A percentile compares a stretch with the other conserved stretches of the same genome.
These are phyloP conservation scores for Panaeolus papilionaceus DNA, from an alignment of 768 basidiomycete species.

Conservation along the genomic window DNA sequence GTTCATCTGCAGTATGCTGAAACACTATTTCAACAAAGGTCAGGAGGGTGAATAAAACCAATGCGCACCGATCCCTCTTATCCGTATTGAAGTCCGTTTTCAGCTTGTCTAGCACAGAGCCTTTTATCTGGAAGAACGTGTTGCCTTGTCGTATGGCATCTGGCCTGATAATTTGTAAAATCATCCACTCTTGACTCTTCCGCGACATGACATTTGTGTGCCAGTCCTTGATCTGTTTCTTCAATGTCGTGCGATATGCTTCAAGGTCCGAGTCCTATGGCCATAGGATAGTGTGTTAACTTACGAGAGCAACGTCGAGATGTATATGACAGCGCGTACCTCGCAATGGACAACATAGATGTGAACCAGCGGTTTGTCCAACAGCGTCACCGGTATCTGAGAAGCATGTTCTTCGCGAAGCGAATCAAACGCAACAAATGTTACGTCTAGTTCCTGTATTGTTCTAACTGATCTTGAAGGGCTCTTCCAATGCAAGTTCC, in stretches of 20 bases:
- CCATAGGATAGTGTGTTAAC: slow-evolving; percentile 6
- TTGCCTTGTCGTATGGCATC: slow-evolving; percentile 62
- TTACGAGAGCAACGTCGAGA: background rate
- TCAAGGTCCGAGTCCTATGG: slow-evolving; percentile 68
- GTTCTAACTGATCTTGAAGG: slow-evolving; percentile 75
- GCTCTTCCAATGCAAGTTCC: slow-evolving; percentile 94
- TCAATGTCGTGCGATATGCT: slow-evolving; percentile 75
- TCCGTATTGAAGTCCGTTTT: slow-evolving; percentile 91
- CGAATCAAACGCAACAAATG: slow-evolving; percentile 70
- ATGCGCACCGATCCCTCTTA: slow-evolving; percentile 78
- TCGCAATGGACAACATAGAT: slow-evolving; percentile 89
- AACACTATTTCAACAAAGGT: background rate
- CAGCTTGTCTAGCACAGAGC: slow-evolving; percentile 87
- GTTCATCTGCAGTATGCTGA: slow-evolving; percentile 61
- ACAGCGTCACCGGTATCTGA: slow-evolving; percentile 75
- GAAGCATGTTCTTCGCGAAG: slow-evolving; percentile 77
- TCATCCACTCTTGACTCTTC: slow-evolving; percentile 93
- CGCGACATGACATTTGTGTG: slow-evolving; percentile 64
- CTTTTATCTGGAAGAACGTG: slow-evolving; percentile 84
- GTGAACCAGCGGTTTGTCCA: slow-evolving; percentile 89
- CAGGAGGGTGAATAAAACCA: background rate
- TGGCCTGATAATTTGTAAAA: slow-evolving; percentile 83
- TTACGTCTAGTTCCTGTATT: slow-evolving; percentile 87
- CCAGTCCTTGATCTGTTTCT: slow-evolving; percentile 95
- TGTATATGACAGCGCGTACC: slow-evolving; percentile 48